Evolutionary conservation across 129 eudicot species (phyloP).

Genomic region (Tanacetum coccineum): DNA sequence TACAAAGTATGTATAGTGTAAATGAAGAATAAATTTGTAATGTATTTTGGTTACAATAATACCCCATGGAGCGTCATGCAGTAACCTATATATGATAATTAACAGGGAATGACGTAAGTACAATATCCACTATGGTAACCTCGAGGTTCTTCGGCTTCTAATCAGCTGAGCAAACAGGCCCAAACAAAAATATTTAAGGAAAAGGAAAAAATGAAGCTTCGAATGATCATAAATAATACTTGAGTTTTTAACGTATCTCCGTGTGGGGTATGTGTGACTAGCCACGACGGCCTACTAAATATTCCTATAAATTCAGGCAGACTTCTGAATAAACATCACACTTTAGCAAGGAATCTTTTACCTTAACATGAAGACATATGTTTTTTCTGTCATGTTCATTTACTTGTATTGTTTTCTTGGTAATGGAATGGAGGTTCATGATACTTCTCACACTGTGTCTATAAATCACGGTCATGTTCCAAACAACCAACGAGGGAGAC

Average conservation of each 20-base stretch:
- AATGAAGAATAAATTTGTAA: no score
- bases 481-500: slow-evolving; percentile 27
- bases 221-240: no score
- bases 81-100: no score
- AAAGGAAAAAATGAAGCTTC: no score
- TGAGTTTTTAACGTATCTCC: not conserved
- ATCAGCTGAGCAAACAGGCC: no score
- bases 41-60: no score
- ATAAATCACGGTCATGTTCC: not conserved
- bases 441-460: not conserved
- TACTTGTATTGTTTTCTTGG: slow-evolving; percentile 21
- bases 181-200: no score
- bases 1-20: no score
- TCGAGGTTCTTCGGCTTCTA: no score
- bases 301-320: slow-evolving; percentile 2
- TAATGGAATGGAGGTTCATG: slow-evolving; percentile 19
- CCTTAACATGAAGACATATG: slow-evolving; percentile 22
- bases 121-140: no score
- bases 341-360: not conserved
- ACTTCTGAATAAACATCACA: slow-evolving; percentile 12
- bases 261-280: not conserved
- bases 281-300: not conserved
- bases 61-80: no score
- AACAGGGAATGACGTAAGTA: no score
- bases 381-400: slow-evolving; percentile 18